Evolutionary conservation across 257 asterid species (phyloP), one percentile per base, ranked within the genome.

Genomic region (Jaltomata sinuosa): DNA sequence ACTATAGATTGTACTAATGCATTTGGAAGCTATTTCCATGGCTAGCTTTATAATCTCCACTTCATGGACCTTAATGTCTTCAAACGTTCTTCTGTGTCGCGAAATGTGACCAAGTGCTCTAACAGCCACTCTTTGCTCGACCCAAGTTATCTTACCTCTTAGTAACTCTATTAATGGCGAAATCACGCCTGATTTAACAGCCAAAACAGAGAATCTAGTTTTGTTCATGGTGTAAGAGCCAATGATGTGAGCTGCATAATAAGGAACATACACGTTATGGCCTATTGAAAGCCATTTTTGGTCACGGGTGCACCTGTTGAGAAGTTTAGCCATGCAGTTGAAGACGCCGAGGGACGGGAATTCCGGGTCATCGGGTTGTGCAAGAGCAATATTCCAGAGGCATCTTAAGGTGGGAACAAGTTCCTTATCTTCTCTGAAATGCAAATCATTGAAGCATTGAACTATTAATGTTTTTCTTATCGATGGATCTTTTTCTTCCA

Each of bases 121-220:
- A 25, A 87, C 84, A 8, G 87, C 84, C n/a, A 87, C 90, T 83
- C 90, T 83, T 82, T 87, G 90, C 85, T 87, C 90, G 2, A 87
- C 88, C 90, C 88, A 87, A 50, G 85, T 87, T 32, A 83, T 21
- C 11, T 72, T 80, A 18, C 88, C 88, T 31, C 84, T 80, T 67
- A 85, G 25, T 32, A 87, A 84, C 64, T 87, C 88, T 84, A 87
- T 72, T 11, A 87, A 83, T 53, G 88, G 87, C 3, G 45, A 57
- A 15, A 85, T 16, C 15, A 85, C 88, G 11, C 82, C 85, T 79
- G 90, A 83, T 22, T 59, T 50, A 12, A 85, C 82, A 15, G 88
- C 90, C 21, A 83, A 68, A 1, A 85, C 90, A 4, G 90, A 87
- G 27, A 79, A 78, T 27, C 19, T 53, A 31, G 83, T 42, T 72